Percentiles rank a stretch among this genome's conserved stretches.
These are phyloP conservation scores for Senna siamea DNA, from an alignment of 306 rosid genomes.

Conservation along the genomic window DNA sequence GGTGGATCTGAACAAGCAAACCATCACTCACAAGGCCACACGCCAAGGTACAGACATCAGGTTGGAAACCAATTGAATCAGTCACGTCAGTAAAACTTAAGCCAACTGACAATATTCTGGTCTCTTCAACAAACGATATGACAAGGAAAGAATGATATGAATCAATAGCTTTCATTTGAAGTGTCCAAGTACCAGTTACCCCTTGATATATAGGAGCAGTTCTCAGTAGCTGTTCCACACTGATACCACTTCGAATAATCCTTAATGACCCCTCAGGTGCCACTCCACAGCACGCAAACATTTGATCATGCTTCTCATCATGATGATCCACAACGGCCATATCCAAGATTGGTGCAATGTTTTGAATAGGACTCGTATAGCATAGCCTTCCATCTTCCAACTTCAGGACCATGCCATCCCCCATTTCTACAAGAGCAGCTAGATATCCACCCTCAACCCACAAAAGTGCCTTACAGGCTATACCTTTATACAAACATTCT, in stretches of 20 bases:
- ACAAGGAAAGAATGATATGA: conserved; percentile 84
- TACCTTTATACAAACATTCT: conserved; percentile 85
- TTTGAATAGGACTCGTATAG: conserved; percentile 76
- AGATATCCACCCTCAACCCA: conserved; percentile 91
- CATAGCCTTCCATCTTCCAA: conserved; percentile 72
- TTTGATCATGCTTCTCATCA: conserved; percentile 90
- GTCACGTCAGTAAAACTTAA: conserved; percentile 94
- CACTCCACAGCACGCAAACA: conserved; percentile 95
- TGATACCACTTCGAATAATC: conserved; percentile 82
- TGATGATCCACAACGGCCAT: conserved; percentile 78
- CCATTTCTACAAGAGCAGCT: conserved; percentile 89
- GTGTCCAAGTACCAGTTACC: conserved; percentile 82
- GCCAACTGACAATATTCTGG: conserved; percentile 93
- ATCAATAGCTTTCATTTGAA: conserved; percentile 77
- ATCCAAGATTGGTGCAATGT: conserved; percentile 85
- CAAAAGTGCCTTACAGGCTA: conserved; percentile 74
- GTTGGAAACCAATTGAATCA: conserved; percentile 92
- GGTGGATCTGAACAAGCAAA: conserved; percentile 82
- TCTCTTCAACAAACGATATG: conserved; percentile 91
- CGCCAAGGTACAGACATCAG: conserved; percentile 86
- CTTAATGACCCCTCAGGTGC: conserved; percentile 92
- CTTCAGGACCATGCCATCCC: conserved; percentile 88
- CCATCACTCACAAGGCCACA: conserved; percentile 85
- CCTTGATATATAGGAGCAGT: conserved; percentile 93
- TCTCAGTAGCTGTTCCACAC: conserved; percentile 74